phyloP scores from a whole-genome alignment of 1,284 basidiomycete species.

The Sanguinoderma infundibulare region DNA sequence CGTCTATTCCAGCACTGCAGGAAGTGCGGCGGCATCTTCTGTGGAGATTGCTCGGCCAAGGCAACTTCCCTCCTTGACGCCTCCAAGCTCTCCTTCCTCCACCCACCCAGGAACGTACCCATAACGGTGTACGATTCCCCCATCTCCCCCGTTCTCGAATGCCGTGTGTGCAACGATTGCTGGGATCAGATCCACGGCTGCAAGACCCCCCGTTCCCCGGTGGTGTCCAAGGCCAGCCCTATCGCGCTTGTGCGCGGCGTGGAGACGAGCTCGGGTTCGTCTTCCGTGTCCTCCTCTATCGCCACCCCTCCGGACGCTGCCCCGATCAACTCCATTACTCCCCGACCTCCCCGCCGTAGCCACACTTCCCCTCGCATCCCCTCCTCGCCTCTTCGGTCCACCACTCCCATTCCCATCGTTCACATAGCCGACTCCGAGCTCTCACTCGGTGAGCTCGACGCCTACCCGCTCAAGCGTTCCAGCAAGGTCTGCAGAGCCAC shows the following conservation, averaged over 20 bases:
- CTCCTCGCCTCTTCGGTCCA: conserved; percentile 37
- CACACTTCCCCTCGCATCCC: conserved; percentile 35
- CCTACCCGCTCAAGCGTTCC: conserved; percentile 69
- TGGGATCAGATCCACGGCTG: conserved; percentile 69
- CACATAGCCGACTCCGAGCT: conserved; percentile 43
- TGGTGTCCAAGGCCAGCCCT: conserved; percentile 39
- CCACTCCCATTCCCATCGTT: conserved; percentile 46
- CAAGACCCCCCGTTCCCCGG: conserved; percentile 39
- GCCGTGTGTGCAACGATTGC: conserved; percentile 75
- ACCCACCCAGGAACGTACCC: conserved; percentile 68
- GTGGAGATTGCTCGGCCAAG: conserved; percentile 58
- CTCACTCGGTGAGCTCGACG: conserved; percentile 57
- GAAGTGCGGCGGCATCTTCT: conserved; percentile 81
- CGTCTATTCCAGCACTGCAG: conserved; percentile 63
- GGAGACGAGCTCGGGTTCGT: conserved; percentile 32
- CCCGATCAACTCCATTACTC: conserved; percentile 29
- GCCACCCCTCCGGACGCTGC: conserved; percentile 41
- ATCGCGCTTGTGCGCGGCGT: conserved; percentile 44
- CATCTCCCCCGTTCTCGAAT: conserved; percentile 51
- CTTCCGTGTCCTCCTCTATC: conserved; percentile 39
- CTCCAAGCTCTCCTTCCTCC: conserved; percentile 65
- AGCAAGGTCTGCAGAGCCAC: conserved; percentile 72
- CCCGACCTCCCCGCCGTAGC: conserved; percentile 32
- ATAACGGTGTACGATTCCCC: conserved; percentile 59
- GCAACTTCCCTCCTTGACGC: conserved; percentile 67